Evolutionary conservation across 352 stramenopile genomes (phyloP), one percentile per base, ranked within the genome.

Genomic region (Phytopythium aichiense): DNA sequence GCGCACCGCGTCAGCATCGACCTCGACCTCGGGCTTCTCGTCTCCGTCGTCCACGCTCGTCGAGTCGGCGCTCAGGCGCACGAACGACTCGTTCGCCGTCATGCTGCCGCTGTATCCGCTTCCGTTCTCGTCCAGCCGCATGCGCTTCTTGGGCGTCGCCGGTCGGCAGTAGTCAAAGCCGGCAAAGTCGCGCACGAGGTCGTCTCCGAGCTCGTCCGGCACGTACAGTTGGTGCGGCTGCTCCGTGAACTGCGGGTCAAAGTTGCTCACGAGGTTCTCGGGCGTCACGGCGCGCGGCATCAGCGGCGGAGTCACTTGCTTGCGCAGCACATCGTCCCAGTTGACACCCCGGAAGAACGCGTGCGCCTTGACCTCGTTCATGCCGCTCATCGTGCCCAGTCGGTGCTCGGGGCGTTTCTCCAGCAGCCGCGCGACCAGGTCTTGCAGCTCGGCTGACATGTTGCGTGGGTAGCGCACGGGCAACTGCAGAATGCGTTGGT

Each of bases 401-500:
- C 87, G 80, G 55, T 92, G 81, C 69, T 91, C 79, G 33, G 90
- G 85, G 23, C 89, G 88, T 61, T 96, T 96, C 59, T 94, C 75
- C 4, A 95, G 72, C 52, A 95, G 60, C 15, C 73, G 73, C 13
- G 83, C 66, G 45, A 95, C 60, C 61, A 96, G 60, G 59, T 65
- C 77, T 68, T 91, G 88, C 18, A 94, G 87, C 31, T 92, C 77
- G 18, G 79, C 70, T 30, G 85, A 90, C 60, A 95, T 90, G 65
- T 85, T 81, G 58, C 87, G 87, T 38, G 90, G 88, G 65, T 96
- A 97, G 18, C 76, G 79, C 56, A 98, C 86, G 16, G 76, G 71
- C 61, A 93, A 82, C 61, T 92, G 92, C 61, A 96, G 69, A 52
- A 98, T 97, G n/a, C 88, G 81, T 51, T 96, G 80, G 67, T 96